Base-by-base conservation (phyloP, 2,329 filamentous ascomycete species). In the Helminthosporium solani region DNA sequence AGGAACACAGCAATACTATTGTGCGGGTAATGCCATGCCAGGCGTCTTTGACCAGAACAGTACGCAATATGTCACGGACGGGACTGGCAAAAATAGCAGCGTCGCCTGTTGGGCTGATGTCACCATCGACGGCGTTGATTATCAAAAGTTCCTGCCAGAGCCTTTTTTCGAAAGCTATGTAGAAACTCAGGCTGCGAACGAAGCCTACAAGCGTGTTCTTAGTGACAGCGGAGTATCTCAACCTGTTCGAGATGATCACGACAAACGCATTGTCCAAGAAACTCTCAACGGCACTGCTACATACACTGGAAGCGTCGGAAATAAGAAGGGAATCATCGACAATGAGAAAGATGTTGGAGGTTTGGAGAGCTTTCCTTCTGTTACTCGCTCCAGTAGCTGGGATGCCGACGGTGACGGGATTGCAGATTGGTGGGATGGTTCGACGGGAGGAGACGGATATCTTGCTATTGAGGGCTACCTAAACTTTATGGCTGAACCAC, bases 361-460 rank as follows among this genome's bases (percentile, higher is more conserved):
- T 7, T 57, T 70, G 1, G 67, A 70, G 39, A 51, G 58, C 28
- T 70, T 68, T 49, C 65, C 66, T 0, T 51, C 54, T 1, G 56
- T 47, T 1, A 57, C 36, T 20, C 57, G 65, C 12, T 31, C 48
- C 1, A 53, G 50, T 3, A 43, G 39, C n/a, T 69, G 67, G 67
- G 67, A 70, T 39, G 60, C 62, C 3, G 49, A 70, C 36, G 51
- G 53, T 5, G 64, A 70, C 38, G 67, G 67, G 14, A 63, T 70
- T 27, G 66, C 66, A 2, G 66, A 68, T 45, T 68, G 66, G 66
- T 69, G 65, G 65, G 65, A 66, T 35, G 64, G 63, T 1, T 61
- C 57, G 2, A 68, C 62, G 2, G 62, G 63, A 4, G 65, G 65
- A 1, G 59, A 57, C 2, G 67, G 65, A 0, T 69, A 64, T 28